Conservation (phyloP, 345 rosid genomes). For the Pugionium dolabratum region DNA sequence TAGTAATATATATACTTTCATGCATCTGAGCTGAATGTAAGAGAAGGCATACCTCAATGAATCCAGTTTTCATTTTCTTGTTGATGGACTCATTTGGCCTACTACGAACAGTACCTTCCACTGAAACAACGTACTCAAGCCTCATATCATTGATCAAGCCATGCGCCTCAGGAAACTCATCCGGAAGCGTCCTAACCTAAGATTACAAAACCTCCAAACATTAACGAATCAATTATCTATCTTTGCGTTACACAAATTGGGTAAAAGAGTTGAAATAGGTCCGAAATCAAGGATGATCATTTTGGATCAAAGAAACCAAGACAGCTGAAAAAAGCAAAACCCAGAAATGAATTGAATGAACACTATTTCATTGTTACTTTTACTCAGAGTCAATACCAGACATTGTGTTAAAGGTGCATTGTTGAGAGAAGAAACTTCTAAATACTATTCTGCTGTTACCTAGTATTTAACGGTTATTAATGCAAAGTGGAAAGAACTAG, state of each 20-base stretch:
- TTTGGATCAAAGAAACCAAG: slow-evolving; percentile 5
- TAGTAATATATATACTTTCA: neutral
- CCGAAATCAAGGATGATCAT: neutral
- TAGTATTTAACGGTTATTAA: neutral
- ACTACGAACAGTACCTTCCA: slow-evolving; percentile 72
- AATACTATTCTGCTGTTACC: neutral
- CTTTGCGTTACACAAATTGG: neutral
- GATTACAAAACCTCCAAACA: slow-evolving; percentile 10
- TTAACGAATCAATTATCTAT: slow-evolving; percentile 10
- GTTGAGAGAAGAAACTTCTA: neutral
- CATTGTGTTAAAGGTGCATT: neutral
- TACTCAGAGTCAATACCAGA: neutral
- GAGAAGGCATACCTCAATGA: slow-evolving; percentile 58
- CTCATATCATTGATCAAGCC: slow-evolving; percentile 64
- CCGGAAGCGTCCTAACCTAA: slow-evolving; percentile 78
- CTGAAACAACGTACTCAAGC: slow-evolving; percentile 76
- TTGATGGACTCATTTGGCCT: slow-evolving; percentile 79
- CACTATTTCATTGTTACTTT: neutral
- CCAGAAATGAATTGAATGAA: neutral
- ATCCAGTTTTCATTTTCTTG: slow-evolving; percentile 84
- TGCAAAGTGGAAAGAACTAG: neutral
- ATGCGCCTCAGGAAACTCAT: slow-evolving; percentile 85
- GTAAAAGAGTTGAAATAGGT: neutral
- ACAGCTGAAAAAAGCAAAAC: neutral
- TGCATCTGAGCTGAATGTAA: slow-evolving; percentile 12